A percentile compares a stretch with the other conserved stretches of the same genome.
These are phyloP conservation scores for Neofusicoccum ribis DNA, from an alignment of 2,329 filamentous ascomycete genomes.

Conservation along the genomic window DNA sequence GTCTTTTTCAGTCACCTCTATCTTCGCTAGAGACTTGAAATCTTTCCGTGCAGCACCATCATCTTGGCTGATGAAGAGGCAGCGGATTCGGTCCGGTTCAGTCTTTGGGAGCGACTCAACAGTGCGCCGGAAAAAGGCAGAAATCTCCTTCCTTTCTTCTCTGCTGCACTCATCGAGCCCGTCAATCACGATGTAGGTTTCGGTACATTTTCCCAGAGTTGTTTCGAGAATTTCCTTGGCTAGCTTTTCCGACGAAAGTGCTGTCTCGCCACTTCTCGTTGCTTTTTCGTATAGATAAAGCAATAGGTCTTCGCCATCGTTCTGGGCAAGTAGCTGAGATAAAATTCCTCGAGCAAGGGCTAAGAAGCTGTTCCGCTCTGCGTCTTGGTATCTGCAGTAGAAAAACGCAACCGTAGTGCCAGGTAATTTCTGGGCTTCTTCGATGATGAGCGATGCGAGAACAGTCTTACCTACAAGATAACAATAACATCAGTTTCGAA, in stretches of 20 bases:
- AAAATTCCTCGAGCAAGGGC: conserved; percentile 36
- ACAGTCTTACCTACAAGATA: conserved; percentile 42
- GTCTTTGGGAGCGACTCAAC: conserved; percentile 23
- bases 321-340: conserved; percentile 32
- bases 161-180: conserved; percentile 46
- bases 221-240: conserved; percentile 35
- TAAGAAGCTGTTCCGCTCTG: conserved; percentile 29
- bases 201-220: conserved; percentile 29
- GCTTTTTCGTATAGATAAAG: conserved; percentile 33
- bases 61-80: conserved; percentile 37
- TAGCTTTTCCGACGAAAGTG: conserved; percentile 26
- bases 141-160: conserved; percentile 30
- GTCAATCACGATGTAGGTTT: conserved; percentile 46
- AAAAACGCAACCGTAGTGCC: conserved; percentile 32
- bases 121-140: conserved; percentile 30
- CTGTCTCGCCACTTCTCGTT: conserved; percentile 27
- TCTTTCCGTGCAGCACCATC: conserved; percentile 29
- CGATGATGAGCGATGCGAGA: conserved; percentile 42
- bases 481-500: too few species aligned
- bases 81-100: conserved; percentile 30
- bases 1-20: conserved; percentile 21
- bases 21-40: conserved; percentile 21
- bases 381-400: conserved; percentile 42
- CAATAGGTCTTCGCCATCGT: conserved; percentile 25
- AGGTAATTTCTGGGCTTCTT: conserved; percentile 31